Evolutionary conservation across 176 grass and related monocot species (phyloP).

Genomic region (Oryza meridionalis): DNA sequence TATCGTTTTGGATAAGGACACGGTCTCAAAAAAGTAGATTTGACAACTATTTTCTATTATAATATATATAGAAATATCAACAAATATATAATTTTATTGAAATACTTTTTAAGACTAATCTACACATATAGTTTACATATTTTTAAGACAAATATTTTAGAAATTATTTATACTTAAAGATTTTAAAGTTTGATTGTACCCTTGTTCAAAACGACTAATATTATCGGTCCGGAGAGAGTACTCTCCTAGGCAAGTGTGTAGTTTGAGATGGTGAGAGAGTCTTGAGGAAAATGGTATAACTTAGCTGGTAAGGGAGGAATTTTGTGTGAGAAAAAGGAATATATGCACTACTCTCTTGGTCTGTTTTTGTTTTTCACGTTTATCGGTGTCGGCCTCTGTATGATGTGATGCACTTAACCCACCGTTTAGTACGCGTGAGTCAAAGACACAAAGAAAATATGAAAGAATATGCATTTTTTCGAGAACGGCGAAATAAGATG

Average conservation of each 20-base stretch:
- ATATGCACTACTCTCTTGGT: neutral
- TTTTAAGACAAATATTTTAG: too few species aligned
- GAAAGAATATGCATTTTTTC: neutral
- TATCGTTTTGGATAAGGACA: too few species aligned
- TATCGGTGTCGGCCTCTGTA: neutral
- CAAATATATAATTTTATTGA: too few species aligned
- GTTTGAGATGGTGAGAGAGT: slow-evolving; percentile 10
- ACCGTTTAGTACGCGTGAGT: neutral
- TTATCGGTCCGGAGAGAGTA: too few species aligned
- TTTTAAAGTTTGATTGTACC: too few species aligned
- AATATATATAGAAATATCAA: too few species aligned
- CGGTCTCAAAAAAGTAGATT: too few species aligned
- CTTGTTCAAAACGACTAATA: too few species aligned
- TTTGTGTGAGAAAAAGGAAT: slow-evolving; percentile 18
- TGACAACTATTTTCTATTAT: too few species aligned
- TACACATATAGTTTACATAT: too few species aligned
- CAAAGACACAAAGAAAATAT: neutral
- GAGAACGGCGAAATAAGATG: neutral
- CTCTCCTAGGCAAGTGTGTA: neutral
- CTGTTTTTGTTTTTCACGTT: neutral
- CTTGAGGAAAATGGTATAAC: slow-evolving; percentile 18
- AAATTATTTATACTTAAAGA: too few species aligned
- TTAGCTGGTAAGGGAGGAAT: slow-evolving; percentile 62
- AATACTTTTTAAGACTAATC: too few species aligned
- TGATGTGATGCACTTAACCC: neutral